These are phyloP conservation scores for Hirsutella rhossiliensis DNA, from an alignment of 2,329 filamentous ascomycete genomes.

Conservation along the genomic window DNA sequence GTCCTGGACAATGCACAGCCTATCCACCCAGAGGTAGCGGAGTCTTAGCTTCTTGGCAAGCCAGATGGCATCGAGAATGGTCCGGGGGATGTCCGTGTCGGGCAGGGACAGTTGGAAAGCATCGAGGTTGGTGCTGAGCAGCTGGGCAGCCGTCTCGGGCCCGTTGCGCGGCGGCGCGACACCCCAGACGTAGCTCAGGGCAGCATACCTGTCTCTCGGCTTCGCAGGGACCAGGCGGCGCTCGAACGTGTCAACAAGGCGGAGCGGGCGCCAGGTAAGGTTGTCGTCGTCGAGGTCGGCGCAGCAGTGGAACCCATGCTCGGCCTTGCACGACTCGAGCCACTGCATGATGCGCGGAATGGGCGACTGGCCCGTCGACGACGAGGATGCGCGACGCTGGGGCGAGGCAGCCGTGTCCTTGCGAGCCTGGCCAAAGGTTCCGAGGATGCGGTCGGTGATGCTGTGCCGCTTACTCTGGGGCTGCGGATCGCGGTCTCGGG, in stretches of 20 bases:
- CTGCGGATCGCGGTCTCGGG: slow-evolving; percentile 11
- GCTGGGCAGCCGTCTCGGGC: slow-evolving; percentile 15
- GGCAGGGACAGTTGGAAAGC: slow-evolving; percentile 21
- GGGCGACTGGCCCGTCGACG: slow-evolving; percentile 18
- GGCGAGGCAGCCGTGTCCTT: slow-evolving; percentile 14
- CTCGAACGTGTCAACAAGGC: slow-evolving; percentile 28
- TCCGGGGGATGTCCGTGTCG: slow-evolving; percentile 25
- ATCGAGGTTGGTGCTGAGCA: slow-evolving; percentile 23
- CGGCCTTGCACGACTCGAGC: slow-evolving; percentile 29
- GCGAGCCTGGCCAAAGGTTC: slow-evolving; percentile 20
- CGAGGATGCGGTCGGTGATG: slow-evolving; percentile 26
- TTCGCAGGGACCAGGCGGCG: slow-evolving; percentile 24
- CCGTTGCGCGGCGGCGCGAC: slow-evolving; percentile 13
- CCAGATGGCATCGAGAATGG: slow-evolving; percentile 32
- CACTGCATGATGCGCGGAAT: slow-evolving; percentile 27
- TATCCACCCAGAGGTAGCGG: slow-evolving; percentile 33
- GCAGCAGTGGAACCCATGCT: slow-evolving; percentile 28
- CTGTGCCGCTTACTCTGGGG: slow-evolving; percentile 24
- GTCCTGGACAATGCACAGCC: slow-evolving; percentile 32
- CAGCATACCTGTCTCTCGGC: slow-evolving; percentile 27
- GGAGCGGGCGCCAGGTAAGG: slow-evolving; percentile 25
- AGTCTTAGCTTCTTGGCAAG: slow-evolving; percentile 29
- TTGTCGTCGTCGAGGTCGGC: slow-evolving; percentile 11
- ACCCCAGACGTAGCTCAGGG: slow-evolving; percentile 35
- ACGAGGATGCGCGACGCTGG: slow-evolving; percentile 18